Base-by-base conservation (phyloP, 208 protist species). In the Trypanosomatidae sp. region DNA sequence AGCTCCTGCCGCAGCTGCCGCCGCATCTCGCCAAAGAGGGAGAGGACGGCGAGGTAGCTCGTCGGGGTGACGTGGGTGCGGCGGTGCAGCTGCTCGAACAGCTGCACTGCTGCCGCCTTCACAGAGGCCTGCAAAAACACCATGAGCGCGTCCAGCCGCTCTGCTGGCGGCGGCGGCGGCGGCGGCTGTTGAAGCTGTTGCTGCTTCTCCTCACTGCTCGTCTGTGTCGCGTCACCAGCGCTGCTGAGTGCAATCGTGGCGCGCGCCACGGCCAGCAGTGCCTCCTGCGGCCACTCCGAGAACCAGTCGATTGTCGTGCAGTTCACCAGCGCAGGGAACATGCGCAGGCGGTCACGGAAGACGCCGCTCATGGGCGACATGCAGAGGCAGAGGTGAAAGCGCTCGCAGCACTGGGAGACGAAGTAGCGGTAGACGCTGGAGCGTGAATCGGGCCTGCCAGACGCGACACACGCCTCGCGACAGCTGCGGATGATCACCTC, bases 241-340 rank as follows among this genome's bases (percentile, higher is more conserved):
- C n/a, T n/a, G n/a, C n/a, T n/a, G n/a, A n/a, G n/a, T n/a, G n/a
- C n/a, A n/a, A 77, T 41, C 53, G 71, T 74, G 19, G 72, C 65
- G 17, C 53, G 66, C 28, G 97, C 90, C 28, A 99, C 98, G 43
- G 83, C 88, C 49, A 83, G 60, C 2, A 99, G 89, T 2, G 98
- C 98, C 43, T 98, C 91, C 62, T 76, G 73, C 30, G 98, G 97
- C 98, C 98, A 99, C 64, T 89, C 85, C 52, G 87, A 90, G 85
- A 98, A 99, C 98, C 98, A 99, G 79, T 99, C 98, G 69, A 99
- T 99, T 17, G 97, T 98, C 56, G 92, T 98, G 81, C 98, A 99
- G 83, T 99, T 99, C 67, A 99, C 95, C 19, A 99, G 78, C 28
- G 98, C 98, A 2, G 98, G 98, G 71, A 99, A 99, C 93, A 96